Evolutionary conservation across 2,329 filamentous ascomycete species (phyloP).

Genomic region (Cladophialophora yegresii): DNA sequence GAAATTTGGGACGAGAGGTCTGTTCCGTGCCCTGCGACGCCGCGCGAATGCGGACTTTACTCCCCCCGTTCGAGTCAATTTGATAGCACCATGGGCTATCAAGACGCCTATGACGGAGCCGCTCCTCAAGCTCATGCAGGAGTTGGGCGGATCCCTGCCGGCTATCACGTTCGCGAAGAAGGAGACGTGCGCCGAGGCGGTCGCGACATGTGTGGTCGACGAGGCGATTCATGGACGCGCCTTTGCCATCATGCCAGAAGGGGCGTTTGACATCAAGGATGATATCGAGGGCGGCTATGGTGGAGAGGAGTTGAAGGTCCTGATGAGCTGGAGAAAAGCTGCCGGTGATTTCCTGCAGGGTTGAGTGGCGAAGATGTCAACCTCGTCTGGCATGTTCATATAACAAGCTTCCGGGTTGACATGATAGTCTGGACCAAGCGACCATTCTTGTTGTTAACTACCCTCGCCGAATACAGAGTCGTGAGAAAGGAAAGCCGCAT

Average conservation of each 20-base stretch:
- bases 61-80: conserved; percentile 14
- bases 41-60: neutral
- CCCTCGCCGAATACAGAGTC: too few species aligned
- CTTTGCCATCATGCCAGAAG: conserved; percentile 21
- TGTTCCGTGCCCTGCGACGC: conserved; percentile 25
- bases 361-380: neutral
- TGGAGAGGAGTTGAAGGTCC: conserved; percentile 10
- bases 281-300: conserved; percentile 17
- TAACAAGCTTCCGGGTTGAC: too few species aligned
- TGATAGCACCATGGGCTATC: conserved; percentile 16
- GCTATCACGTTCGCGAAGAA: conserved; percentile 16
- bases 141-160: conserved; percentile 8
- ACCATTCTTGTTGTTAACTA: too few species aligned
- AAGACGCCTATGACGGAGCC: conserved; percentile 23
- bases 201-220: conserved; percentile 11
- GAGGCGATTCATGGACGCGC: conserved; percentile 16
- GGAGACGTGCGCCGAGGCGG: conserved; percentile 12
- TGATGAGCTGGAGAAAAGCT: conserved; percentile 16
- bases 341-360: conserved; percentile 18
- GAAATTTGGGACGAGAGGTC: conserved; percentile 32
- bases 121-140: neutral
- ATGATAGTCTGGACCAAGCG: neutral
- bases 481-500: too few species aligned
- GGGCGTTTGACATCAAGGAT: conserved; percentile 18
- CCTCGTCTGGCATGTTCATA: too few species aligned